Evolutionary conservation across 192 early-diverging fungal species (phyloP).

Genomic region (Irineochytrium annulatum): DNA sequence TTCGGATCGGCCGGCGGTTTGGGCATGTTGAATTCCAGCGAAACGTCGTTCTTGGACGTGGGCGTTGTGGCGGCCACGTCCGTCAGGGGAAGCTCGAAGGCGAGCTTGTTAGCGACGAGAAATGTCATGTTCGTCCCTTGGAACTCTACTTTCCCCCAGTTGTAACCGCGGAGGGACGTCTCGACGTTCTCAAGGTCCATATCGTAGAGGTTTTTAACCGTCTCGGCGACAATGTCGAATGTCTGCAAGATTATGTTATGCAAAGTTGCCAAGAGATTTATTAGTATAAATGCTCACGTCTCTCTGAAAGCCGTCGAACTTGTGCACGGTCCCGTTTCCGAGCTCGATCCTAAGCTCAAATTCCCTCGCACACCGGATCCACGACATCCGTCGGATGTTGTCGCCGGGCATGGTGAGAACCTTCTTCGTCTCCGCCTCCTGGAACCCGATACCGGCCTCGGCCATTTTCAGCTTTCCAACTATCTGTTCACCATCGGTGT

Average conservation of each 20-base stretch:
- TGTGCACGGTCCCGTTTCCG: slow-evolving; percentile 68
- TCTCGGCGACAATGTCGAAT: slow-evolving; percentile 74
- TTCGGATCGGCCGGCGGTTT: slow-evolving; percentile 64
- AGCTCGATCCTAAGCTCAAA: slow-evolving; percentile 75
- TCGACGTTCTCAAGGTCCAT: slow-evolving; percentile 77
- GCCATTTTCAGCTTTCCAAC: slow-evolving; percentile 45
- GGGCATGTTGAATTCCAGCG: slow-evolving; percentile 88
- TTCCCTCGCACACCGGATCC: slow-evolving; percentile 79
- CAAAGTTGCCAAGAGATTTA: slow-evolving; percentile 3
- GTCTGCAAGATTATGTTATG: slow-evolving; percentile 50
- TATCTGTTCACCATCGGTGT: slow-evolving; percentile 19
- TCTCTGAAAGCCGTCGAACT: slow-evolving; percentile 84
- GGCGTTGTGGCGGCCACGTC: slow-evolving; percentile 83
- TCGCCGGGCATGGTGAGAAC: slow-evolving; percentile 54
- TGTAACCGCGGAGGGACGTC: slow-evolving; percentile 87
- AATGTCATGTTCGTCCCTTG: slow-evolving; percentile 70
- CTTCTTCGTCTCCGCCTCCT: slow-evolving; percentile 49
- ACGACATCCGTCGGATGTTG: slow-evolving; percentile 53
- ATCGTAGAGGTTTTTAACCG: slow-evolving; percentile 67
- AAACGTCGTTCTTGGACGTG: slow-evolving; percentile 86
- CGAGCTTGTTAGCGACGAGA: slow-evolving; percentile 73
- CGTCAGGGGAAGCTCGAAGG: slow-evolving; percentile 88
- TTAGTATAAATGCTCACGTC: slow-evolving; percentile 51
- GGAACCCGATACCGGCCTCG: slow-evolving; percentile 71
- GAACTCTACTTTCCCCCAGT: slow-evolving; percentile 79